Conservation (phyloP, 1,284 basidiomycete species). For the Porogramme epimiltina region DNA sequence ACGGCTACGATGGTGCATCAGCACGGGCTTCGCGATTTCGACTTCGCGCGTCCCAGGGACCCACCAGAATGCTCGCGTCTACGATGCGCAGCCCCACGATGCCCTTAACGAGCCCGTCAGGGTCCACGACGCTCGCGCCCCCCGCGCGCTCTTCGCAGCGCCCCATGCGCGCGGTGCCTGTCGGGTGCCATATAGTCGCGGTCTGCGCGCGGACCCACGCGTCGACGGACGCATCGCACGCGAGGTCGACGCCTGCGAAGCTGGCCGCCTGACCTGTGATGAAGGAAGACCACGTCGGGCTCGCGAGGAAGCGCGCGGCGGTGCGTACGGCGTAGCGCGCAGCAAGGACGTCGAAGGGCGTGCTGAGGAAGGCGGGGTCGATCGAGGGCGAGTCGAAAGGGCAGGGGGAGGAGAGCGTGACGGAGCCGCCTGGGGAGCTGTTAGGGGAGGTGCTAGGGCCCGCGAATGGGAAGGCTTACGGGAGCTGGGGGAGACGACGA, state of each 20-base stretch:
- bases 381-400: conserved; percentile 27
- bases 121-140: conserved; percentile 25
- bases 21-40: too few relatives aligned
- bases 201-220: conserved; percentile 15
- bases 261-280: conserved; percentile 11
- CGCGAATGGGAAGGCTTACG: too few relatives aligned
- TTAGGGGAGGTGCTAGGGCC: too few relatives aligned
- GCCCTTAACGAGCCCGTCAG: conserved; percentile 29
- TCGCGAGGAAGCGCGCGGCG: conserved; percentile 12
- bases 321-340: conserved; percentile 17
- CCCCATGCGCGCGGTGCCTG: too few relatives aligned
- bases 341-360: conserved; percentile 17
- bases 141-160: too few relatives aligned
- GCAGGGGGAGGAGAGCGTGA: conserved; percentile 24
- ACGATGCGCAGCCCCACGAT: conserved; percentile 27
- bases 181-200: conserved; percentile 19
- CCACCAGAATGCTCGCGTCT: conserved; percentile 32
- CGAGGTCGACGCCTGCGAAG: conserved; percentile 13
- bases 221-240: conserved; percentile 19
- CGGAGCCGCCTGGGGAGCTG: conserved; percentile 27
- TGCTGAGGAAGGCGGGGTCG: conserved; percentile 23
- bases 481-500: too few relatives aligned
- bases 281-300: conserved; percentile 20
- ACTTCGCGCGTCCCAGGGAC: too few relatives aligned
- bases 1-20: too few relatives aligned